Evolutionary conservation across 805 yeast genomes (phyloP), one percentile per base, ranked within the genome.

Genomic region (Barnettozyma salicaria): DNA sequence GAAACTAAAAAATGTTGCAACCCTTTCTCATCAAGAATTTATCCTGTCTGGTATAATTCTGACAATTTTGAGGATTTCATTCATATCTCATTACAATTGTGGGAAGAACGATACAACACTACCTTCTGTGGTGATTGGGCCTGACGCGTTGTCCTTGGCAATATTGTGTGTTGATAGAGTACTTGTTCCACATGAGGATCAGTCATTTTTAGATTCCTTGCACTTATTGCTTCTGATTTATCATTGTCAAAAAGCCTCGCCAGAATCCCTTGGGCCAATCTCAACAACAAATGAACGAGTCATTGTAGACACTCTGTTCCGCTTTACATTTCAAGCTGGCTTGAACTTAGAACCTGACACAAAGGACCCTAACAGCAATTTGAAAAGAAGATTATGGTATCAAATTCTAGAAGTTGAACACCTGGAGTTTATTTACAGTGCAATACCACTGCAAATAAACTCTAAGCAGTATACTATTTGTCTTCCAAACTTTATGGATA

Each of bases 231-330:
- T 40, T 10, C 19, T 40, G 22, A 25, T 36, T 16, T 29, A 34
- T 9, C 30, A 30, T 8, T 19, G 27, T 16, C 32, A 36, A 24
- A 40, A 27, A 14, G n/a, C 32, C 22, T 32, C 37, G 4, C 31
- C 39, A 5, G 43, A 40, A 11, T 21, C 43, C 5, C 19, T 32
- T 6, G 40, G 40, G 5, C 37, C 37, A 18, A 22, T 29, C n/a
- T n/a, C n/a, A 8, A 10, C 29, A 19, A 16, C 16, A 2, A 30
- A 26, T 8, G 32, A 27, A 21, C 24, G 30, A 21, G 26, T 36
- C 5, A 11, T 27, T 14, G 6, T 17, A 13, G 11, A n/a, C 11
- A 13, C 24, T 4, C 13, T 40, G 11, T 16, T 27, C 10, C 20
- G 22, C 13, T 23, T 25, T 10, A 18, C 33, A 19, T 7, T 29